Evolutionary conservation across 352 stramenopile genomes (phyloP).

Genomic region (Phytophthora niederhauseri): DNA sequence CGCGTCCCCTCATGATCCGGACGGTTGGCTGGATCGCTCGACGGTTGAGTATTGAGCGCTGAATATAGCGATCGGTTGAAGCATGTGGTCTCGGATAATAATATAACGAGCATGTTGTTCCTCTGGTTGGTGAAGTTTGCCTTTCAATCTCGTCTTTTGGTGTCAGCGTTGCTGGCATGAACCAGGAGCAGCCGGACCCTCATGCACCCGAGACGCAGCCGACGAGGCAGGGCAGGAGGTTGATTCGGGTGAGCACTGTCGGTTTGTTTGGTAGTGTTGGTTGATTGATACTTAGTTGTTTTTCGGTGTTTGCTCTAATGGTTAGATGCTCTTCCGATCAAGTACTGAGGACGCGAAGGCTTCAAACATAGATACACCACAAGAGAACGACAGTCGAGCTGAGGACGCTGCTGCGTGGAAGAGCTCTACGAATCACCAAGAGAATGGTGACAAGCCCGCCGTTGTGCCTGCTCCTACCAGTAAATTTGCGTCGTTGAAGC

Average conservation of each 20-base stretch:
- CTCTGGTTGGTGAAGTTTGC: not conserved
- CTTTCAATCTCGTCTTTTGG: not conserved
- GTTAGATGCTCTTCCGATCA: constrained; percentile 61
- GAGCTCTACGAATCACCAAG: not conserved
- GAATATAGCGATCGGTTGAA: constrained; percentile 13
- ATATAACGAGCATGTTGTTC: constrained; percentile 5
- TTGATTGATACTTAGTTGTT: not conserved
- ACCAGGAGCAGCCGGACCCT: constrained; percentile 26
- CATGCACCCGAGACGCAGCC: constrained; percentile 28
- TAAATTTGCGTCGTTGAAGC: constrained; percentile 59
- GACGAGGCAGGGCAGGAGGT: constrained; percentile 38
- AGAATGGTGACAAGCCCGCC: constrained; percentile 9
- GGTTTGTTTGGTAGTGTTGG: not conserved
- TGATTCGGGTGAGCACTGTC: constrained; percentile 42
- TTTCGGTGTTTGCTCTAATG: not conserved
- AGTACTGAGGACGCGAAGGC: constrained; percentile 6
- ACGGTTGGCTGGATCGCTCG: constrained; percentile 14
- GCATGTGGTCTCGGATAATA: constrained; percentile 13
- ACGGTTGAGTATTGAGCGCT: constrained; percentile 15
- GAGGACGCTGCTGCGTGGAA: constrained; percentile 14
- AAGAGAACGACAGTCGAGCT: constrained; percentile 19
- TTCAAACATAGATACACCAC: not conserved
- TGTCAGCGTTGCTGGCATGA: constrained; percentile 20
- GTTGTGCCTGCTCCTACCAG: constrained; percentile 13
- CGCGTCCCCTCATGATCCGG: constrained; percentile 12